Conservation (phyloP, 768 basidiomycete genomes). For the Hericium rajendrae region DNA sequence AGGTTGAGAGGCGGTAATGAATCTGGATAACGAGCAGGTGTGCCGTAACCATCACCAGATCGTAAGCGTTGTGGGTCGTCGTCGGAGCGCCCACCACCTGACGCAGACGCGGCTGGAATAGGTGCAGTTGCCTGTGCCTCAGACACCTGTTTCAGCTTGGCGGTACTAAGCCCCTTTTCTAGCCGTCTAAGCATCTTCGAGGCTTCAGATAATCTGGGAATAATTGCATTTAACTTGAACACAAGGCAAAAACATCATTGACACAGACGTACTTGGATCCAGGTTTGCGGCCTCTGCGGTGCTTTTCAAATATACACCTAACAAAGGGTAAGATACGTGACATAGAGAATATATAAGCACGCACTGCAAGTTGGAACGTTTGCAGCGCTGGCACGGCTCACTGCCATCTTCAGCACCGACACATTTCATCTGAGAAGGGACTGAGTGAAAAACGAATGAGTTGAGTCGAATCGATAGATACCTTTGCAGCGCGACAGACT, state of each 20-base stretch:
- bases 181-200: conserved; percentile 83
- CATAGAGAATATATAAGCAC: neutral
- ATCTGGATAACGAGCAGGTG: conserved; percentile 30
- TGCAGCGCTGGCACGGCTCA: conserved; percentile 76
- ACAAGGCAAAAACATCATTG: neutral
- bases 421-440: conserved; percentile 67
- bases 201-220: conserved; percentile 67
- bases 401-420: conserved; percentile 82
- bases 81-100: conserved; percentile 7
- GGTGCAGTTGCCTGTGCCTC: conserved; percentile 23
- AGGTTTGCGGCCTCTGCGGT: conserved; percentile 79
- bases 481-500: conserved; percentile 80
- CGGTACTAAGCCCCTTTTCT: conserved; percentile 72
- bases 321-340: conserved; percentile 13
- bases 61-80: neutral
- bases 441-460: conserved; percentile 2
- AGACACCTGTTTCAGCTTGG: conserved; percentile 54
- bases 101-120: conserved; percentile 24
- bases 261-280: conserved; percentile 64
- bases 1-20: conserved; percentile 42
- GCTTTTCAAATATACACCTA: conserved; percentile 83
- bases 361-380: conserved; percentile 60
- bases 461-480: conserved; percentile 16
- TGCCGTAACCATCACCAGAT: conserved; percentile 21
- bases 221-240: neutral